A percentile compares a stretch with the other conserved stretches of the same genome.
These are phyloP conservation scores for Cladosporium sp. DNA, from an alignment of 2,329 filamentous ascomycete genomes.

Conservation along the genomic window DNA sequence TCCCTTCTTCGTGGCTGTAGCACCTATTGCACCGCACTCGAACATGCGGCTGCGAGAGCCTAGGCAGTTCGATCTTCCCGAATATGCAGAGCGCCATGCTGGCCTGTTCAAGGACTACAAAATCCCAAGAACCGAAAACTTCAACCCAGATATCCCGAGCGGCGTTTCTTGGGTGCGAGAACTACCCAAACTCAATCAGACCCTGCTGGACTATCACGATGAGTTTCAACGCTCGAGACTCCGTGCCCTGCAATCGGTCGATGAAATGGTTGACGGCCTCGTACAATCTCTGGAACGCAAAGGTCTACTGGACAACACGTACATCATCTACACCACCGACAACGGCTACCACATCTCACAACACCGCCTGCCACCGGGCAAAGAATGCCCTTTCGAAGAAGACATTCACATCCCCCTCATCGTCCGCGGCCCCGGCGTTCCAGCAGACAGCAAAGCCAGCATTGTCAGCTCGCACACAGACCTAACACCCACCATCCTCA, in stretches of 20 bases:
- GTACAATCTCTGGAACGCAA: slow-evolving; percentile 39
- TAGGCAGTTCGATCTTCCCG: slow-evolving; percentile 6
- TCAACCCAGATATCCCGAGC: slow-evolving; percentile 55
- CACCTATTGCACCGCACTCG: slow-evolving; percentile 62
- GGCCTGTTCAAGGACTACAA: slow-evolving; percentile 57
- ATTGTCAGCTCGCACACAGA: slow-evolving; percentile 36
- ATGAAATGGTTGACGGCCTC: slow-evolving; percentile 50
- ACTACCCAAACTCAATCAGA: slow-evolving; percentile 43
- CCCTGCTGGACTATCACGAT: slow-evolving; percentile 49
- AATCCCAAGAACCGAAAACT: slow-evolving; percentile 60
- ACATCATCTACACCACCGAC: slow-evolving; percentile 37
- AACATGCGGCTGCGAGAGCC: slow-evolving; percentile 2
- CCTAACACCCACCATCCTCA: slow-evolving; percentile 34
- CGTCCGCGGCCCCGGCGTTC: slow-evolving; percentile 35
- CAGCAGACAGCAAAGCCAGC: slow-evolving; percentile 24
- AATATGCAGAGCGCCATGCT: slow-evolving; percentile 52
- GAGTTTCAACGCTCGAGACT: slow-evolving; percentile 49
- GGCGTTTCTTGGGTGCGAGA: slow-evolving; percentile 45
- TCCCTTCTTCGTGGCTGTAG: slow-evolving; percentile 65
- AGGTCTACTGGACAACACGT: slow-evolving; percentile 46
- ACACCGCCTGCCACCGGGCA: slow-evolving; percentile 36
- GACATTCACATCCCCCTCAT: slow-evolving; percentile 38
- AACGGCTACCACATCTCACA: slow-evolving; percentile 39
- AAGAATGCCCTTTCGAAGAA: slow-evolving; percentile 34
- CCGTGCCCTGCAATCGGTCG: slow-evolving; percentile 49